Base-by-base conservation (phyloP, 2,329 filamentous ascomycete genomes). In the Dactylonectria macrodidyma region DNA sequence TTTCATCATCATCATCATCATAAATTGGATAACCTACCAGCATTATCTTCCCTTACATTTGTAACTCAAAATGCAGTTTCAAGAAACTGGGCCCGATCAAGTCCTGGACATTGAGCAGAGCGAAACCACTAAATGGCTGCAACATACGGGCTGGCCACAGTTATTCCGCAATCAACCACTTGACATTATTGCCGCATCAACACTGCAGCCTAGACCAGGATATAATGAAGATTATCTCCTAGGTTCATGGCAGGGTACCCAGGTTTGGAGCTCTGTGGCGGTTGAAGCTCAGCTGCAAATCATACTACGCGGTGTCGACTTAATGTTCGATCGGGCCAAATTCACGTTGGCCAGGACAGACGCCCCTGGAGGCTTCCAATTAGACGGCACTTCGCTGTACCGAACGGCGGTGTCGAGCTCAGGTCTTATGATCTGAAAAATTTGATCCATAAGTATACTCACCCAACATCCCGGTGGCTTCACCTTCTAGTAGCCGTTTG, bases 61-160 rank as follows among this genome's bases (percentile, higher is more conserved):
- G 51, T 36, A 44, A 26, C 33, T 34, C 51, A 34, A 33, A 55
- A 19, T 26, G n/a, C 51, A 55, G 26, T 30, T 30, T 30, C 26
- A 30, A 30, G 26, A 33, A 44, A 44, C 14, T n/a, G 24, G 33
- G 33, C 51, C 33, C 33, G 51, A 55, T 36, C 8, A 55, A 19
- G n/a, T 36, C 16, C 26, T 19, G 51, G 51, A 55, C 11, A 55
- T 50, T 41, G 44, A 64, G 38, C 36, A 64, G 33, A 64, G 47
- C 34, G 61, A 64, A 24, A 64, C 52, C 22, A 64, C 52, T 14
- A 54, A 54, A 30, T 64, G 61, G 61, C 61, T 58, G 16, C 26
- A 30, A 58, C 44, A 58, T 30, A 50, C 52, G 11, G 16, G 52
- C 14, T 64, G 33, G 61, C 22, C 61, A 36, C 14, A 64, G 19